These are phyloP conservation scores for Lenzites betulinus DNA, from an alignment of 768 basidiomycete genomes.

Conservation along the genomic window DNA sequence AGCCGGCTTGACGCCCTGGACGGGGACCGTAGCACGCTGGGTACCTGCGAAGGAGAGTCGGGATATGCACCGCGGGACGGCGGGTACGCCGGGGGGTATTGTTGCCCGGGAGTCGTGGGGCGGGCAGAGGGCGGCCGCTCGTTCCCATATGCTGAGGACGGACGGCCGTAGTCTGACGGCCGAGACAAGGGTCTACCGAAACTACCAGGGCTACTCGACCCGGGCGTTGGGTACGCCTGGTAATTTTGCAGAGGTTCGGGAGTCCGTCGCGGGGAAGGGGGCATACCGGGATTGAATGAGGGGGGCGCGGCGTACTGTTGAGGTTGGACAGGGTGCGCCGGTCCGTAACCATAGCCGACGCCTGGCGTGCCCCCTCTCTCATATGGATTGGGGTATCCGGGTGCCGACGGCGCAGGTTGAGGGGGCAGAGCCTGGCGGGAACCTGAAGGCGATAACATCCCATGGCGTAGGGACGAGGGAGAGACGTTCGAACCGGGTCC, in stretches of 20 bases:
- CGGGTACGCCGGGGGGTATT: not conserved
- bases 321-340: not conserved
- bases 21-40: constrained; percentile 14
- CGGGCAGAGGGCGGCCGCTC: constrained; percentile 10
- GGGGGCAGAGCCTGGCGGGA: constrained; percentile 9
- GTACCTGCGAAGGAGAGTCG: constrained; percentile 1
- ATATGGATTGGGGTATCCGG: constrained; percentile 13
- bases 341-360: constrained; percentile 3
- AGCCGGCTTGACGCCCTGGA: constrained; percentile 20
- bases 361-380: not conserved
- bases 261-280: constrained; percentile 10
- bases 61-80: not conserved
- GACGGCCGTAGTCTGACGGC: not conserved
- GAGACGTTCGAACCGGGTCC: constrained; percentile 24
- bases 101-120: constrained; percentile 6
- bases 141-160: constrained; percentile 2
- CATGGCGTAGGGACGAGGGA: constrained; percentile 13
- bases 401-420: constrained; percentile 3
- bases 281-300: not conserved
- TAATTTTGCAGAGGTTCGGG: constrained; percentile 7
- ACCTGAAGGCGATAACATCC: constrained; percentile 26
- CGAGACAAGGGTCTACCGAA: constrained; percentile 2
- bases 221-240: constrained; percentile 9
- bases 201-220: constrained; percentile 7
- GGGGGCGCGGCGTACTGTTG: constrained; percentile 10